These are phyloP conservation scores for Microdochium bolleyi DNA, from an alignment of 2,329 filamentous ascomycete species.

Conservation along the genomic window DNA sequence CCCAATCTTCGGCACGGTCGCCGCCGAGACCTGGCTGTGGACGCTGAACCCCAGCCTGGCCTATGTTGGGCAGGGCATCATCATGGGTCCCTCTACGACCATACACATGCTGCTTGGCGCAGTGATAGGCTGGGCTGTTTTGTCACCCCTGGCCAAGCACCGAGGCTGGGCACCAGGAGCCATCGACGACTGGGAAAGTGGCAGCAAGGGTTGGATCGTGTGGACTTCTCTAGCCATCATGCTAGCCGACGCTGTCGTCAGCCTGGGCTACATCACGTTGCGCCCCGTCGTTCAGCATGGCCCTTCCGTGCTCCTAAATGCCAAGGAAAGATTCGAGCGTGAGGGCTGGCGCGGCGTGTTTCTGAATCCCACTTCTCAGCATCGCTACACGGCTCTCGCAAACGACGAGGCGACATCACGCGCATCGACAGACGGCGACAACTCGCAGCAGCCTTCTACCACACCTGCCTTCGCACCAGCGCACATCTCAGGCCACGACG, in stretches of 20 bases:
- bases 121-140: conserved; percentile 78
- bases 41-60: conserved; percentile 94
- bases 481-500: not conserved
- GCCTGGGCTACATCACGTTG: conserved; percentile 68
- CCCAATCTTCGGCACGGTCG: conserved; percentile 71
- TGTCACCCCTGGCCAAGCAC: conserved; percentile 81
- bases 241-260: conserved; percentile 88
- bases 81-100: conserved; percentile 95
- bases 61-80: conserved; percentile 94
- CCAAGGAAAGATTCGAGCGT: conserved; percentile 11
- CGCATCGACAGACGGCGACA: conserved; percentile 5
- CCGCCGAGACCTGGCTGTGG: conserved; percentile 85
- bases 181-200: conserved; percentile 81
- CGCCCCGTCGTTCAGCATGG: conserved; percentile 49
- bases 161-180: conserved; percentile 84
- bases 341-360: conserved; percentile 13
- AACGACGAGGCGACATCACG: conserved; percentile 14
- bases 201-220: conserved; percentile 97
- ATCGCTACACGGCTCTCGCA: not conserved
- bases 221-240: conserved; percentile 96
- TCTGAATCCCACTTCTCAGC: not conserved
- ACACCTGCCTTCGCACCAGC: conserved; percentile 6
- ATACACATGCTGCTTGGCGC: conserved; percentile 93
- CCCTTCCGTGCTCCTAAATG: conserved; percentile 10
- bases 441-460: conserved; percentile 8